These are phyloP conservation scores for Euphorbia celastroides DNA, from an alignment of 441 rosid species.

Conservation along the genomic window DNA sequence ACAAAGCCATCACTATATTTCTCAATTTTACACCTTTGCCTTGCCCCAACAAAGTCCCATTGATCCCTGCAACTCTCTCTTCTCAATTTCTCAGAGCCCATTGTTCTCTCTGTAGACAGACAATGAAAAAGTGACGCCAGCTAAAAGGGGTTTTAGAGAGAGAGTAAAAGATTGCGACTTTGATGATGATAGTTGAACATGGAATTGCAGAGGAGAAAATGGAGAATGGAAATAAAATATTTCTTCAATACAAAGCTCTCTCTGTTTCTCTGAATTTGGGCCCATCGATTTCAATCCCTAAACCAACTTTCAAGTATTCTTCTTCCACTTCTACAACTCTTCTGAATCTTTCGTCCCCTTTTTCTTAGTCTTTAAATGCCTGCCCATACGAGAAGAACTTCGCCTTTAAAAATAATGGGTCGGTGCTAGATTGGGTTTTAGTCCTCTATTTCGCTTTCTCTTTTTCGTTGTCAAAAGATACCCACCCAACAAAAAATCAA, in stretches of 20 bases:
- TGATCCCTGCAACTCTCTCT: background rate
- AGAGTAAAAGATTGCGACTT: constrained; percentile 4
- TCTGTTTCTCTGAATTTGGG: constrained; percentile 20
- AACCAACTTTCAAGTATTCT: constrained; percentile 42
- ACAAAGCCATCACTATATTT: background rate
- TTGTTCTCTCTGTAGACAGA: background rate
- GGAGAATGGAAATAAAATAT: constrained; percentile 15
- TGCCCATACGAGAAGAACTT: constrained; percentile 24
- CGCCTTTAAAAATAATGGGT: constrained; percentile 34
- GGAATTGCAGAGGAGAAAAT: constrained; percentile 13
- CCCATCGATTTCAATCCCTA: constrained; percentile 23
- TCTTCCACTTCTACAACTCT: constrained; percentile 8
- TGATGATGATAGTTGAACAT: constrained; percentile 27
- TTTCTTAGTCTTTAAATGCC: constrained; percentile 19
- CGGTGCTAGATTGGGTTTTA: constrained; percentile 33
- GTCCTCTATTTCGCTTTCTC: constrained; percentile 9
- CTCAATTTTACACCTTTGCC: background rate
- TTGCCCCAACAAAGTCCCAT: background rate
- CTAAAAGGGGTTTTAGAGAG: constrained; percentile 4
- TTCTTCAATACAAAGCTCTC: constrained; percentile 27
- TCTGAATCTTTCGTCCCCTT: constrained; percentile 26
- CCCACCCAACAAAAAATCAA: constrained; percentile 16
- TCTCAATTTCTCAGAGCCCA: background rate
- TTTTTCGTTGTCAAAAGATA: constrained; percentile 38
- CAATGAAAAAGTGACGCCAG: constrained; percentile 11